A percentile compares a stretch with the other conserved stretches of the same genome.
These are phyloP conservation scores for Aspergillus spinulosporus DNA, from an alignment of 2,329 filamentous ascomycete species.

Conservation along the genomic window DNA sequence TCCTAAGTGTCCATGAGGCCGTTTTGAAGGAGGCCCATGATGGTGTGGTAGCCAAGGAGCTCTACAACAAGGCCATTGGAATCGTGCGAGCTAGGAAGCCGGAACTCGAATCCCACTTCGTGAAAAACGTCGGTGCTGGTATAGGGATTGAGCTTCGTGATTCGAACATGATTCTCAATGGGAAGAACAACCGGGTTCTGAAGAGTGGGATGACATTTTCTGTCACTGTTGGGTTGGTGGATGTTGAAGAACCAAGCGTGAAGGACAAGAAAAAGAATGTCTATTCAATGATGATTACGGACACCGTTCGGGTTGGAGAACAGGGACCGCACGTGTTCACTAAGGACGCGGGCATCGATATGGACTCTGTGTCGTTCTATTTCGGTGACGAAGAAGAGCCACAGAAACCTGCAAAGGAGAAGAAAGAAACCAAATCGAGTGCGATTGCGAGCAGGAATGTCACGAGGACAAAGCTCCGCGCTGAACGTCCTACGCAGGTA, in stretches of 20 bases:
- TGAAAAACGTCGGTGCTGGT: slow-evolving; percentile 87
- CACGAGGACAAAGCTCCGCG: slow-evolving; percentile 86
- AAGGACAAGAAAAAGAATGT: slow-evolving; percentile 87
- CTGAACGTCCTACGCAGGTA: slow-evolving; percentile 81
- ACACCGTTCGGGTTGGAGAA: slow-evolving; percentile 84
- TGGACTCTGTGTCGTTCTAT: slow-evolving; percentile 95
- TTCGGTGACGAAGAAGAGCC: slow-evolving; percentile 93
- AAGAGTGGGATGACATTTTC: slow-evolving; percentile 98
- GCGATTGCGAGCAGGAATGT: slow-evolving; percentile 94
- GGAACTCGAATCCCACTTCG: slow-evolving; percentile 90
- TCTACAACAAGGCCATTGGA: slow-evolving; percentile 82
- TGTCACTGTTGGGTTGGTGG: slow-evolving; percentile 84
- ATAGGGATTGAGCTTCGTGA: slow-evolving; percentile 93
- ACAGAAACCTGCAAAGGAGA: slow-evolving; percentile 77
- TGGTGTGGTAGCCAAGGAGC: slow-evolving; percentile 80
- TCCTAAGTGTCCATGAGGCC: slow-evolving; percentile 80
- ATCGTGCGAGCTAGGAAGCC: slow-evolving; percentile 88
- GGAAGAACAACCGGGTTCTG: slow-evolving; percentile 77
- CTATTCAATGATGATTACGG: slow-evolving; percentile 87
- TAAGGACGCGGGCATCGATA: slow-evolving; percentile 86
- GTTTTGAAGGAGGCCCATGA: slow-evolving; percentile 89
- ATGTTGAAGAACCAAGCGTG: slow-evolving; percentile 81
- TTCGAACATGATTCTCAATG: slow-evolving; percentile 76
- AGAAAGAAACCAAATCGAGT: slow-evolving; percentile 76
- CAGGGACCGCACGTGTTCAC: slow-evolving; percentile 77